Evolutionary conservation across 176 grass and related monocot species (phyloP).

Genomic region (Musa itinerans): DNA sequence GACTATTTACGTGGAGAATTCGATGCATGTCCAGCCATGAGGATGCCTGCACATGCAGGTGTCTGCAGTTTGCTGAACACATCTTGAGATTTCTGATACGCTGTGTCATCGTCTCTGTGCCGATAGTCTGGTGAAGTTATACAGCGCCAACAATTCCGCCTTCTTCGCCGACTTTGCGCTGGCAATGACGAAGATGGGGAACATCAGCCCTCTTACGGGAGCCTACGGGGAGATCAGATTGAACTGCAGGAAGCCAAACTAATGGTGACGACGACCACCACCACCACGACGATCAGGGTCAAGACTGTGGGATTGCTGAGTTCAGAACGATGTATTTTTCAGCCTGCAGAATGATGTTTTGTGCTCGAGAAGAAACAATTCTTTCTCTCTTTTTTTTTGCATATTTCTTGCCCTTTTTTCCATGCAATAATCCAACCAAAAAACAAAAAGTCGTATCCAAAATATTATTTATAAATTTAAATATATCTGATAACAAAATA

Average conservation of each 20-base stretch:
- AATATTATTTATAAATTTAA: too few relatives aligned
- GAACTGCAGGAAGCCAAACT: conserved; percentile 27
- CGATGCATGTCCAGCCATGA: neutral
- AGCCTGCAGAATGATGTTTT: too few relatives aligned
- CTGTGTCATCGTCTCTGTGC: too few relatives aligned
- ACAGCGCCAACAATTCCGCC: conserved; percentile 13
- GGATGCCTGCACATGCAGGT: neutral
- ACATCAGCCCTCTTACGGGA: conserved; percentile 24
- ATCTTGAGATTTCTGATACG: too few relatives aligned
- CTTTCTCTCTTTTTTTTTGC: neutral
- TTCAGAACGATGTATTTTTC: too few relatives aligned
- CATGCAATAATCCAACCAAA: too few relatives aligned
- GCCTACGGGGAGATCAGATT: conserved; percentile 25
- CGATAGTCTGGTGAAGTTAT: conserved; percentile 27
- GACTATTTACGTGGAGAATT: neutral
- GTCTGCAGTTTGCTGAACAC: neutral
- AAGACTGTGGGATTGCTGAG: too few relatives aligned
- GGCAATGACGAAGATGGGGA: conserved; percentile 48
- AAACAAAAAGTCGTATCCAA: too few relatives aligned
- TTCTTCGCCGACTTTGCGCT: conserved; percentile 36
- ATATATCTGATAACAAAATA: too few relatives aligned
- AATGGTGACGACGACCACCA: neutral
- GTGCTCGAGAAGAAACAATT: neutral
- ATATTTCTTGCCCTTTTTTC: neutral
- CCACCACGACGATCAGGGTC: too few relatives aligned